A percentile compares a stretch with the other conserved stretches of the same genome.
Evolutionary conservation across 2,329 filamentous ascomycete species (phyloP).

Genomic region (Pseudocercospora fuligena): DNA sequence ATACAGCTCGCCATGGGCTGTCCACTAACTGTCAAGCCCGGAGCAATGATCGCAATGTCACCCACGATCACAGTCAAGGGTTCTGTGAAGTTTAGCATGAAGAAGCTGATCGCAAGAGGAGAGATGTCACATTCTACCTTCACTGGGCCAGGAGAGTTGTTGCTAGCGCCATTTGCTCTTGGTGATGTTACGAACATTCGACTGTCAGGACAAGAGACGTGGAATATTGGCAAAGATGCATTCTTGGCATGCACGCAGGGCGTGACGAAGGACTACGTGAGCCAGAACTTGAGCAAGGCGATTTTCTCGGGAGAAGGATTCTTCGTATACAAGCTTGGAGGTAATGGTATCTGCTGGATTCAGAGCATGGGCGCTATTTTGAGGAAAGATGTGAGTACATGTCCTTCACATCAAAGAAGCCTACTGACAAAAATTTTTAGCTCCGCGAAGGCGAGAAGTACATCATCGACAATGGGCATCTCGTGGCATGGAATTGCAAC

Average conservation of each 20-base stretch:
- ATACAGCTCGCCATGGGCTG: conserved; percentile 88
- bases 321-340: conserved; percentile 85
- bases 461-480: conserved; percentile 72
- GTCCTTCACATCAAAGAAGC: background rate
- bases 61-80: conserved; percentile 84
- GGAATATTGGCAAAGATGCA: conserved; percentile 85
- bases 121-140: conserved; percentile 80
- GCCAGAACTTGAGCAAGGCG: conserved; percentile 81
- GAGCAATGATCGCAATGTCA: conserved; percentile 94
- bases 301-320: conserved; percentile 93
- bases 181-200: conserved; percentile 86
- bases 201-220: conserved; percentile 65
- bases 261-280: conserved; percentile 83
- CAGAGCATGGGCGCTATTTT: conserved; percentile 95
- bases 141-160: conserved; percentile 87
- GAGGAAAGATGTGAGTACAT: conserved; percentile 77
- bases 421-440: conserved; percentile 36
- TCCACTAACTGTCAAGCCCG: conserved; percentile 79
- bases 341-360: conserved; percentile 82
- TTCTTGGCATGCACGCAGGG: conserved; percentile 86
- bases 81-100: conserved; percentile 80
- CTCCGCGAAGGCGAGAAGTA: conserved; percentile 76
- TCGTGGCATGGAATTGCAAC: conserved; percentile 89
- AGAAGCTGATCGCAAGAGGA: conserved; percentile 84
- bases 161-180: conserved; percentile 78